phyloP scores from a whole-genome alignment of 2,329 filamentous ascomycete genomes.

The Pseudogymnoascus sp. region DNA sequence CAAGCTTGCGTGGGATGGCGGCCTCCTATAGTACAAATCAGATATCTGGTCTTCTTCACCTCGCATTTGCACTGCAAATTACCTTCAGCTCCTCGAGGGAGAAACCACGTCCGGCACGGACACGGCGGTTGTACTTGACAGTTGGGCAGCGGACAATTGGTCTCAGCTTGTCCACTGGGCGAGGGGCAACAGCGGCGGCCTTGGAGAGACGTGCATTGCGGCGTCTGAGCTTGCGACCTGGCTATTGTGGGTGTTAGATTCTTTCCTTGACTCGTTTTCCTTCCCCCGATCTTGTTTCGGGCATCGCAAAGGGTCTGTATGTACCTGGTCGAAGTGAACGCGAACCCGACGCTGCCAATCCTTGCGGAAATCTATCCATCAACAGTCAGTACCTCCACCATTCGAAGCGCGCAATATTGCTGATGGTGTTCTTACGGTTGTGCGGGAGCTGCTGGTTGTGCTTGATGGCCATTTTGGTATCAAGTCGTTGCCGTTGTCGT shows the following conservation, averaged over 20 bases:
- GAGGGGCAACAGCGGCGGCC: slow-evolving; percentile 89
- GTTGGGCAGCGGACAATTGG: slow-evolving; percentile 96
- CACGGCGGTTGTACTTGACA: slow-evolving; percentile 98
- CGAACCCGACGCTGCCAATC: slow-evolving; percentile 99
- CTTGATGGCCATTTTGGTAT: slow-evolving; percentile 70
- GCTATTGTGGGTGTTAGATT: slow-evolving; percentile 45
- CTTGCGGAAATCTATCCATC: slow-evolving; percentile 82
- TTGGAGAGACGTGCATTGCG: slow-evolving; percentile 86
- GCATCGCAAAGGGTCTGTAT: slow-evolving; percentile 18
- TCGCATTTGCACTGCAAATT: slow-evolving; percentile 26
- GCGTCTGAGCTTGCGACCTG: slow-evolving; percentile 91
- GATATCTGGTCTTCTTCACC: slow-evolving; percentile 11
- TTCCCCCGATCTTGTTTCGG: slow-evolving; percentile 16
- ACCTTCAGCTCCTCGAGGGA: slow-evolving; percentile 97
- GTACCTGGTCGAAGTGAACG: slow-evolving; percentile 99
- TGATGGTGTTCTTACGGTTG: slow-evolving; percentile 62
- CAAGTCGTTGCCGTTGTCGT: slow-evolving; percentile 12
- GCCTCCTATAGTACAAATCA: slow-evolving; percentile 57
- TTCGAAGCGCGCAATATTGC: slow-evolving; percentile 22
- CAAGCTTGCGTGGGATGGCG: slow-evolving; percentile 87
- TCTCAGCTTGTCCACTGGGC: slow-evolving; percentile 93
- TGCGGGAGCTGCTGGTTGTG: slow-evolving; percentile 98
- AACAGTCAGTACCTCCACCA: slow-evolving; percentile 26
- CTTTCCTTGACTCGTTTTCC: slow-evolving; percentile 20
- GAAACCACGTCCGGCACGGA: slow-evolving; percentile 95